Conservation (phyloP, 495 filamentous ascomycete species). For the Aspergillus egyptiacus region DNA sequence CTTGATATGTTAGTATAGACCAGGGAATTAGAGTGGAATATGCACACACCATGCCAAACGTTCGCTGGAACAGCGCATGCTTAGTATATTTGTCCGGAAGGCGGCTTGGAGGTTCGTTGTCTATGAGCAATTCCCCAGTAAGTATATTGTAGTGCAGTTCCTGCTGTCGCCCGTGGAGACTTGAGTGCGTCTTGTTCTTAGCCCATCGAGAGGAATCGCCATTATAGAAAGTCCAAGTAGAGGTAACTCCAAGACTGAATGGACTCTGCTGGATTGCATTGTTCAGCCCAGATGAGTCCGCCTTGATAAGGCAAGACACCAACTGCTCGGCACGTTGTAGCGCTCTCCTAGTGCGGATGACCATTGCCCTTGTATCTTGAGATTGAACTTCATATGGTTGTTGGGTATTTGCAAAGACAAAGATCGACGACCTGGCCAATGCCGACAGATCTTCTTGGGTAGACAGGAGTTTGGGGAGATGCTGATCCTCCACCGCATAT, state of each 20-base stretch:
- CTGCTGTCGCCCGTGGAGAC: background rate
- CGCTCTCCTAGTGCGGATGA: conserved; percentile 4
- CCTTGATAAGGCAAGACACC: conserved; percentile 3
- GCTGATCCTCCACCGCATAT: conserved; percentile 25
- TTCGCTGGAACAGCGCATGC: conserved; percentile 30
- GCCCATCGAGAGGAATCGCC: conserved; percentile 8
- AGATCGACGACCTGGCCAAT: conserved; percentile 26
- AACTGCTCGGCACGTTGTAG: conserved; percentile 6
- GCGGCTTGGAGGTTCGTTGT: conserved; percentile 21
- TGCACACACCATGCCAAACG: conserved; percentile 34
- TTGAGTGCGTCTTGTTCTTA: background rate
- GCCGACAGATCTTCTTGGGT: conserved; percentile 23
- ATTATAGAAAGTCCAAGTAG: conserved; percentile 2
- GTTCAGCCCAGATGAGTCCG: conserved; percentile 7
- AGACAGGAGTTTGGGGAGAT: conserved; percentile 22
- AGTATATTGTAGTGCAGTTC: conserved; percentile 9
- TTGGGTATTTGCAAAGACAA: conserved; percentile 26
- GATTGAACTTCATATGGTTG: background rate
- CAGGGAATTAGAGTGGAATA: background rate
- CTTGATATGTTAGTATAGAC: conserved; percentile 2
- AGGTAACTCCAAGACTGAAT: conserved; percentile 1
- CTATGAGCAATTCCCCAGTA: conserved; percentile 17
- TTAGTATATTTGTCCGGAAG: conserved; percentile 41
- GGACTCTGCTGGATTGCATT: conserved; percentile 13
- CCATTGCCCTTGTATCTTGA: background rate